Conservation (phyloP, 2,329 filamentous ascomycete genomes). For the Monilinia fructigena region DNA sequence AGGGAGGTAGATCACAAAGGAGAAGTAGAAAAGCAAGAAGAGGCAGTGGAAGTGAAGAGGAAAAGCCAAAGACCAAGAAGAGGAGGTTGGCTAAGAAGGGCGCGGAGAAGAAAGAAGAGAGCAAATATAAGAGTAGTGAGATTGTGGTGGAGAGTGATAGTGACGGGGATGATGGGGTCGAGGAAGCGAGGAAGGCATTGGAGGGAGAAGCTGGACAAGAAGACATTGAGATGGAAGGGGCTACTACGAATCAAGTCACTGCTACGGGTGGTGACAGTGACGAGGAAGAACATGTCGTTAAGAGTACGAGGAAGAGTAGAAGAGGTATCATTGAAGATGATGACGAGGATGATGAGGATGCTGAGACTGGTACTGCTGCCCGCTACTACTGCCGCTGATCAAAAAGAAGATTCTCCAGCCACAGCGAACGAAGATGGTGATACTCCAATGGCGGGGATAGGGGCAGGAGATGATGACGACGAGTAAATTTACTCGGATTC, state of each 20-base stretch:
- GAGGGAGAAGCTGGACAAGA: constrained; percentile 28
- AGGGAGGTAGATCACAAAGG: constrained; percentile 17
- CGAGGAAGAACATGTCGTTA: constrained; percentile 34
- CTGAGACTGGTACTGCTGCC: constrained; percentile 28
- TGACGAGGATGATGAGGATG: constrained; percentile 39
- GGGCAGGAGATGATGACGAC: constrained; percentile 28
- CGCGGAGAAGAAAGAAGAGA: constrained; percentile 33
- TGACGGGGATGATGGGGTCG: constrained; percentile 38
- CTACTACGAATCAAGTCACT: background rate
- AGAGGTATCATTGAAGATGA: constrained; percentile 39
- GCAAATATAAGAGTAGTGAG: constrained; percentile 41
- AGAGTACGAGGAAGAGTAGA: constrained; percentile 34
- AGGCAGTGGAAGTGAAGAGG: constrained; percentile 39
- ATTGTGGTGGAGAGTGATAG: constrained; percentile 41
- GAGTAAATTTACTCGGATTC: background rate
- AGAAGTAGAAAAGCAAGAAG: constrained; percentile 30
- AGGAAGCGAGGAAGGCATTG: constrained; percentile 32
- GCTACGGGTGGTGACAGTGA: constrained; percentile 25
- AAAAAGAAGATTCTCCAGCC: constrained; percentile 31
- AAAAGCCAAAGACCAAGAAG: constrained; percentile 42
- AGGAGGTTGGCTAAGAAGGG: constrained; percentile 39
- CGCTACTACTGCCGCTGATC: constrained; percentile 12
- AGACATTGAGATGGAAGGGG: constrained; percentile 27
- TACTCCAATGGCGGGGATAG: constrained; percentile 37
- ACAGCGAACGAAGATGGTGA: constrained; percentile 37